phyloP scores from a whole-genome alignment of 2,329 filamentous ascomycete species.

The Talaromyces sp. region DNA sequence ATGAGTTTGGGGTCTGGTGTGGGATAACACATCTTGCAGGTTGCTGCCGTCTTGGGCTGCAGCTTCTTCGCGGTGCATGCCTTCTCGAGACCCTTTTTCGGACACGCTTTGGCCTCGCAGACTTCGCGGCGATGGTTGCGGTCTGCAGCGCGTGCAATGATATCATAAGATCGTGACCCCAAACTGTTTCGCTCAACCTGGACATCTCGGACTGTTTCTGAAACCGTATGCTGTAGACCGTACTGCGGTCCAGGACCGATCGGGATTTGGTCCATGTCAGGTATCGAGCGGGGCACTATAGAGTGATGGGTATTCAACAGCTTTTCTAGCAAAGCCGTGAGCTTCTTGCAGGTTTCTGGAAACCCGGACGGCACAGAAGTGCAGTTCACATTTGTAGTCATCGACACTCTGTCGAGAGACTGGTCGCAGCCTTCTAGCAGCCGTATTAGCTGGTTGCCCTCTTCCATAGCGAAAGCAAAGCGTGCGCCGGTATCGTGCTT shows the following conservation, averaged over 20 bases:
- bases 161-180: not conserved
- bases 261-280: not conserved
- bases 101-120: slow-evolving; percentile 15
- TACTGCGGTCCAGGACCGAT: not conserved
- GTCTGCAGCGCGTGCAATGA: not conserved
- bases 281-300: not conserved
- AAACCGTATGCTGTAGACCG: not conserved
- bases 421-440: slow-evolving; percentile 1
- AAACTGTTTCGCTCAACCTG: not conserved
- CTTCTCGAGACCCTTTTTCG: slow-evolving; percentile 8
- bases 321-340: not conserved
- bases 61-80: slow-evolving; percentile 5
- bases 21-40: slow-evolving; percentile 16
- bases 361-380: not conserved
- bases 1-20: slow-evolving; percentile 10
- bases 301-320: not conserved
- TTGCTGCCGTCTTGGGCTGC: slow-evolving; percentile 6
- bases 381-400: not conserved
- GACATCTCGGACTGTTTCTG: not conserved
- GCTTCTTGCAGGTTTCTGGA: not conserved
- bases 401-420: not conserved
- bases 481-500: not conserved
- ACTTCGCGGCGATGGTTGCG: slow-evolving; percentile 2
- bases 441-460: not conserved
- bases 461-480: not conserved